A percentile compares a stretch with the other conserved stretches of the same genome.
These are phyloP conservation scores for Lentinula lateritia DNA, from an alignment of 768 basidiomycete species.

Conservation along the genomic window DNA sequence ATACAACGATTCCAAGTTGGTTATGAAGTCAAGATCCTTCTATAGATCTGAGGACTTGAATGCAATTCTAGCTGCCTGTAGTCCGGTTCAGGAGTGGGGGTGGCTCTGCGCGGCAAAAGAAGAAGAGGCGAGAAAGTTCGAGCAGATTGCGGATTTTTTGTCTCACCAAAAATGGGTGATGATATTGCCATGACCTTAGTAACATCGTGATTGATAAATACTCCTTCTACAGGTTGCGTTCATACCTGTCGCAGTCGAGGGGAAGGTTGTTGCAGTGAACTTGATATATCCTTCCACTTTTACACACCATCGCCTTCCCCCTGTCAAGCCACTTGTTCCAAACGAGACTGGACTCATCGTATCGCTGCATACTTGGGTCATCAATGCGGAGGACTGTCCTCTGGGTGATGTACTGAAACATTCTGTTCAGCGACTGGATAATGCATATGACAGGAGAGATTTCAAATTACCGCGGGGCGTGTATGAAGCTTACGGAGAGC, in stretches of 20 bases:
- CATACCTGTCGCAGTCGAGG: not conserved
- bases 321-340: not conserved
- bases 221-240: not conserved
- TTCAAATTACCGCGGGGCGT: not conserved
- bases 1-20: not conserved
- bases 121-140: not conserved
- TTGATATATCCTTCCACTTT: not conserved
- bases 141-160: not conserved
- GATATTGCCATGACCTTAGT: not conserved
- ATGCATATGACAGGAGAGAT: not conserved
- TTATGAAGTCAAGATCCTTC: not conserved
- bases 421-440: not conserved
- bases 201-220: not conserved
- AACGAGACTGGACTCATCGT: not conserved
- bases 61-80: not conserved
- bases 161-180: not conserved
- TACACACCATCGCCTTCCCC: not conserved
- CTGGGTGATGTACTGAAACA: not conserved
- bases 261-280: not conserved
- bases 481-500: not conserved
- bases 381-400: not conserved
- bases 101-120: not conserved
- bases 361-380: not conserved
- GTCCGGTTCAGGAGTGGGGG: not conserved
- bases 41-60: not conserved